Evolutionary conservation across 352 stramenopile genomes (phyloP).

Genomic region (Phytophthora cactorum): DNA sequence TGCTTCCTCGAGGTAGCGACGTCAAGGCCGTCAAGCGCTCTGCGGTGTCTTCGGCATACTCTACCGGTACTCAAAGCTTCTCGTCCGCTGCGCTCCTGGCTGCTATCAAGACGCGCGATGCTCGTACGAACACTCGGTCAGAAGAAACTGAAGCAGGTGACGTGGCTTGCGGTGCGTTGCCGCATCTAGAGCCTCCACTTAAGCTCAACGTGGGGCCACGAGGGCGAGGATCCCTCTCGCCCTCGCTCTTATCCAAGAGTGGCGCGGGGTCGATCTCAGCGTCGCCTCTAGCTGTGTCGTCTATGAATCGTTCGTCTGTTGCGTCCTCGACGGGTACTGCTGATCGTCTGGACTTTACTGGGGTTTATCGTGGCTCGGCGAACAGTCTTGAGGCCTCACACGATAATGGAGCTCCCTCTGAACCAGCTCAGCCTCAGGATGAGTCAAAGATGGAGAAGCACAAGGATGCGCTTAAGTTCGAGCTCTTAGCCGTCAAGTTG

Average conservation of each 20-base stretch:
- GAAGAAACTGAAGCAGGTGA: conserved; percentile 39
- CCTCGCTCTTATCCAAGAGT: conserved; percentile 13
- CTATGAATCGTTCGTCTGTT: conserved; percentile 27
- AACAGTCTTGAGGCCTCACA: conserved; percentile 34
- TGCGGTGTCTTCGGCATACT: conserved; percentile 1
- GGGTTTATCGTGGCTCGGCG: conserved; percentile 48
- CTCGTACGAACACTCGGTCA: conserved; percentile 28
- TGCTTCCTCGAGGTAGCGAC: conserved; percentile 9
- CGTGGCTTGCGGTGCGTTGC: conserved; percentile 28
- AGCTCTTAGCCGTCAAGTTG: conserved; percentile 20
- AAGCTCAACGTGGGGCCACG: conserved; percentile 30
- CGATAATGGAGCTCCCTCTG: conserved; percentile 1
- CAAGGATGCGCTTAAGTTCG: conserved; percentile 5
- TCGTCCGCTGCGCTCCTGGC: conserved; percentile 32
- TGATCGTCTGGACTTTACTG: conserved; percentile 58
- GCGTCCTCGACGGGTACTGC: conserved; percentile 37
- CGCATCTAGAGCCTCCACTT: conserved; percentile 22
- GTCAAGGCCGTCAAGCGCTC: background rate
- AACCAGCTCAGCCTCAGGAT: background rate
- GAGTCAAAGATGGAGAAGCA: background rate
- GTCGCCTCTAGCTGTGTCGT: conserved; percentile 24
- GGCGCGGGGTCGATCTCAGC: background rate
- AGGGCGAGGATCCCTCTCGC: conserved; percentile 22
- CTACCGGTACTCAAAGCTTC: conserved; percentile 14
- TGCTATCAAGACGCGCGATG: conserved; percentile 33